Base-by-base conservation (phyloP, 148 eudicot genomes). In the Diospyros lotus region DNA sequence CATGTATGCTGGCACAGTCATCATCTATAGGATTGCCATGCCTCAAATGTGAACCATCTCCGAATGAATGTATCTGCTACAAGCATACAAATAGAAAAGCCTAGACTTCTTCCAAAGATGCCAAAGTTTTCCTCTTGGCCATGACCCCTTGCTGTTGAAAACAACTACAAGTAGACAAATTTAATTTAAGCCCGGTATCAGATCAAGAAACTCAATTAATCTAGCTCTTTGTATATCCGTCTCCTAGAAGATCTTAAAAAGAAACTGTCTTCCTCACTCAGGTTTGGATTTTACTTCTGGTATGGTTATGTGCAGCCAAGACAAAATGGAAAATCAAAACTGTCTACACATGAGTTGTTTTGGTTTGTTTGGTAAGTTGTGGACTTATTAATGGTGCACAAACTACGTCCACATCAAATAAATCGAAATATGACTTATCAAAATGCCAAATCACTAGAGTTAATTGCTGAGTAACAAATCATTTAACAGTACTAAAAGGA, bases 401-500 rank as follows among this genome's bases (percentile, higher is more conserved):
- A 28, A 28, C 28, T 28, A 28, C 28, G 0, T 28, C 28, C 28
- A 28, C 28, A 28, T 28, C 28, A 28, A 28, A 28, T 28, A 28
- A 0, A 28, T 28, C 28, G 28, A 28, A 28, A 28, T 28, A 28
- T 28, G 28, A 28, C 28, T 28, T 28, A 28, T 62, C 6, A 28
- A 39, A 62, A 62, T 38, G 42, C 43, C 13, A 2, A 44, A 14
- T 28, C 51, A 44, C n/a, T 43, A 43, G 6, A 28, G 28, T 28
- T 28, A 28, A 52, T 66, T 55, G 48, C 60, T 8, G 12, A 71
- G 73, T 55, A 8, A 71, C 40, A 55, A 52, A 59, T 69, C 44
- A 38, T 17, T 51, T 69, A n/a, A 53, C 53, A 3, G 46, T 54
- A 54, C 46, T 70, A 58, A 7, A 54, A 54, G 61, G 50, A 54